Evolutionary conservation across 768 basidiomycete genomes (phyloP).

Genomic region (Podaxis rugospora): DNA sequence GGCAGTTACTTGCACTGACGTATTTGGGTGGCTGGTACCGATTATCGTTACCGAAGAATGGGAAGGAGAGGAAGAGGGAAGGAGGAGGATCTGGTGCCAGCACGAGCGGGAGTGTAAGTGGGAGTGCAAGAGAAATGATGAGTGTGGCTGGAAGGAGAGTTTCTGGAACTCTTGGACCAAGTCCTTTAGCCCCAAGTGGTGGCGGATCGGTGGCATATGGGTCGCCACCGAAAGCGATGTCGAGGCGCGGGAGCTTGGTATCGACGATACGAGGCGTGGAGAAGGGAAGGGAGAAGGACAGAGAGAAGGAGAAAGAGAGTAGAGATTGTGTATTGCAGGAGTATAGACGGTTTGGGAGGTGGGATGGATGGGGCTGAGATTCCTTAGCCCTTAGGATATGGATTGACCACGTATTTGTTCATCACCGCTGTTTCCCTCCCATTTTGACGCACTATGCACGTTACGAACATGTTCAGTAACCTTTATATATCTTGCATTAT

Average conservation of each 20-base stretch:
- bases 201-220: slow-evolving; percentile 16
- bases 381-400: too few relatives aligned
- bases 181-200: slow-evolving; percentile 10
- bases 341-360: slow-evolving; percentile 77
- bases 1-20: slow-evolving; percentile 82
- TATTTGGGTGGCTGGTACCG: slow-evolving; percentile 93
- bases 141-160: slow-evolving; percentile 76
- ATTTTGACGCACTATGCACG: neutral
- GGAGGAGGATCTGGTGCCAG: slow-evolving; percentile 53
- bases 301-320: slow-evolving; percentile 55
- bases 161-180: neutral
- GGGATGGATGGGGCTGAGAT: slow-evolving; percentile 79
- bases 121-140: slow-evolving; percentile 69
- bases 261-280: slow-evolving; percentile 45
- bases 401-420: too few relatives aligned
- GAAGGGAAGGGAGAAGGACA: slow-evolving; percentile 54
- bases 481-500: neutral
- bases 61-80: slow-evolving; percentile 40
- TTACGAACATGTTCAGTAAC: neutral
- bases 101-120: slow-evolving; percentile 57
- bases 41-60: slow-evolving; percentile 60
- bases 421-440: too few relatives aligned
- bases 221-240: slow-evolving; percentile 39
- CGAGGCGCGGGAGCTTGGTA: slow-evolving; percentile 49
- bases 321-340: slow-evolving; percentile 69